These are phyloP conservation scores for Colletotrichum camelliae DNA, from an alignment of 2,329 filamentous ascomycete species.

Conservation along the genomic window DNA sequence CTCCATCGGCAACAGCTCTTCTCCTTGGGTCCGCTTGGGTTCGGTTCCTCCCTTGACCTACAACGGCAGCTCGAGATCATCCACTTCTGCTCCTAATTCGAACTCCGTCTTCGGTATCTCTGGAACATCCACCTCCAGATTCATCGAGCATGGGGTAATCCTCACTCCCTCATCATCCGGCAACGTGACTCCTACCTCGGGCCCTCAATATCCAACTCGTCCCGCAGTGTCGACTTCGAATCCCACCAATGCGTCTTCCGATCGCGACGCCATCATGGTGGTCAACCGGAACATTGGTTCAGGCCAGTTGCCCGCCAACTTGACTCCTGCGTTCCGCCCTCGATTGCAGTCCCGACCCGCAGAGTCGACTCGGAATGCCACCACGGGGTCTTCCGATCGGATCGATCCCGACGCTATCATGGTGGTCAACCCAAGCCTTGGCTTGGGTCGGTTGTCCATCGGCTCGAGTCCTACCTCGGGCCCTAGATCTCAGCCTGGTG, in stretches of 20 bases:
- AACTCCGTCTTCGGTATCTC: neutral
- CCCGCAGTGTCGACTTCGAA: neutral
- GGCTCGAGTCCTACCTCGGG: neutral
- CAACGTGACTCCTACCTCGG: neutral
- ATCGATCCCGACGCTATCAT: neutral
- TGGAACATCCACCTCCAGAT: neutral
- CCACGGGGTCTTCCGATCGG: neutral
- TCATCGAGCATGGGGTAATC: neutral
- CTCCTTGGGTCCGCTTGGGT: neutral
- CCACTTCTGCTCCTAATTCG: neutral
- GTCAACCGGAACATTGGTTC: neutral
- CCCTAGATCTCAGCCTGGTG: neutral
- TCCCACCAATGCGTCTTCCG: neutral
- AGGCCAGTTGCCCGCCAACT: no score
- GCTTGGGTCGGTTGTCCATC: neutral
- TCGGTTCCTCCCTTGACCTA: neutral
- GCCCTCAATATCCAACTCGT: neutral
- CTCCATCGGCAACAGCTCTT: neutral
- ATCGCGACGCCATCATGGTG: neutral
- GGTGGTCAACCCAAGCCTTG: neutral
- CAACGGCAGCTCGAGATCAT: fast-evolving
- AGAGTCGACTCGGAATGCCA: neutral
- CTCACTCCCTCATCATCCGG: neutral
- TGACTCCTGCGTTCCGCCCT: no score
- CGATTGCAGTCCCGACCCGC: neutral